phyloP scores from a whole-genome alignment of 495 filamentous ascomycete species.

The Durotheca rogersii region DNA sequence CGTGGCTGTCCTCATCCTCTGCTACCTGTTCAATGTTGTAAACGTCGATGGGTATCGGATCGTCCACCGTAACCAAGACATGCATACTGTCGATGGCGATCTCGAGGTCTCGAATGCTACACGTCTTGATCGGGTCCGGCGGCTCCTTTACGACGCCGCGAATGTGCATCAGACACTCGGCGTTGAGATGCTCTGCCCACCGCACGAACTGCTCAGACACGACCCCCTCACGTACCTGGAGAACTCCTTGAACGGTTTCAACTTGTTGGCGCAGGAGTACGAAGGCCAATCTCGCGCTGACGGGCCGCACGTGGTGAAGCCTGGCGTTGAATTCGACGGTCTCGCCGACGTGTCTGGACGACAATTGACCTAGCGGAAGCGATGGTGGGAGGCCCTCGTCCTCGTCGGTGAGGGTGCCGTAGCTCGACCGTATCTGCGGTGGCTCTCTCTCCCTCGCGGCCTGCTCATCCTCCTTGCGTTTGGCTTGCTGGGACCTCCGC shows the following conservation, averaged over 20 bases:
- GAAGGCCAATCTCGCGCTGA: constrained; percentile 88
- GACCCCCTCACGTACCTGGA: constrained; percentile 56
- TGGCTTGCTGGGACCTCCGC: constrained; percentile 51
- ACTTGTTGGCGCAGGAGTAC: constrained; percentile 80
- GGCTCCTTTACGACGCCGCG: constrained; percentile 73
- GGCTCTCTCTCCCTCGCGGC: constrained; percentile 47
- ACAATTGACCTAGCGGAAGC: constrained; percentile 22
- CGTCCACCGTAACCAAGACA: constrained; percentile 58
- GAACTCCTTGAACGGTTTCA: constrained; percentile 79
- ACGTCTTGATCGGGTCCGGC: constrained; percentile 73
- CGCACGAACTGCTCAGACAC: constrained; percentile 84
- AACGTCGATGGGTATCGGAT: constrained; percentile 72
- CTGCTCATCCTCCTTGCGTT: constrained; percentile 48
- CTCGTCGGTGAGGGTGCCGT: constrained; percentile 56
- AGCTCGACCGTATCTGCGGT: constrained; percentile 59
- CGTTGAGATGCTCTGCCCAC: constrained; percentile 75
- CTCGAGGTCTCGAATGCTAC: constrained; percentile 73
- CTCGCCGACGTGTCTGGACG: constrained; percentile 53
- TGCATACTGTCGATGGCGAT: constrained; percentile 79
- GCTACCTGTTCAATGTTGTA: constrained; percentile 46
- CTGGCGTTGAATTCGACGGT: constrained; percentile 78
- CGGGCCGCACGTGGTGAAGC: constrained; percentile 77
- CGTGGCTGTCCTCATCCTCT: constrained; percentile 41
- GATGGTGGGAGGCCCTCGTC: constrained; percentile 35
- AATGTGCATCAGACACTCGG: constrained; percentile 78